Evolutionary conservation across 2,329 filamentous ascomycete species (phyloP), one percentile per base, ranked within the genome.

Genomic region (Colletotrichum sp.): DNA sequence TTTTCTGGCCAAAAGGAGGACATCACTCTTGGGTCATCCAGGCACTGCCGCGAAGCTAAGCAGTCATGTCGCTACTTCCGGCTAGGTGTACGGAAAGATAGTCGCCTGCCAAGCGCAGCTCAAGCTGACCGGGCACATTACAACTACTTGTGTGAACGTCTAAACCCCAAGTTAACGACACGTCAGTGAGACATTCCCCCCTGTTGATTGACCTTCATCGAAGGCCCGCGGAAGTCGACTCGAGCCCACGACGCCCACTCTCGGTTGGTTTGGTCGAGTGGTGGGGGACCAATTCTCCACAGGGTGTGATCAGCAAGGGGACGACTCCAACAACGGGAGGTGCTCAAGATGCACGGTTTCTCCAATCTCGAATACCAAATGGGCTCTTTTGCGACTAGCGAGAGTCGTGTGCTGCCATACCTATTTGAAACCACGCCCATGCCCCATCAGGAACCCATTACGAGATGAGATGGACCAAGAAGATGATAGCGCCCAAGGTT

Each of bases 381-480:
- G n/a, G 30, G 15, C 16, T 26, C n/a, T 72, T 59, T 30, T 32
- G 34, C 30, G 10, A 22, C 59, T 28, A 52, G 34, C 22, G 32
- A 65, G 26, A n/a, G 70, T 71, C 65, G 62, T 65, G 55, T 66
- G 44, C 66, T 62, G 52, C 63, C 39, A 60, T 73, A 59, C 69
- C 73, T 69, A 18, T 59, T 59, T 30, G 39, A 67, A 63, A n/a
- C 55, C 44, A 57, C 48, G 34, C 24, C 60, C 63, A 67, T 65
- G 39, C 68, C 72, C 18, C 18, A 68, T 57, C 18, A 63, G 68
- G 48, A 76, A 69, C 44, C 48, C 32, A 72, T 76, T 76, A 66
- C 75, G 75, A 76, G 65, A 72, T 76, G 59, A 62, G 39, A 73
- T 62, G 64, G 32, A 60, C 26, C 39, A 71, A 39, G 26, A 60